phyloP scores from a whole-genome alignment of 2,329 filamentous ascomycete species.

The Chaetomiaceae sp. region DNA sequence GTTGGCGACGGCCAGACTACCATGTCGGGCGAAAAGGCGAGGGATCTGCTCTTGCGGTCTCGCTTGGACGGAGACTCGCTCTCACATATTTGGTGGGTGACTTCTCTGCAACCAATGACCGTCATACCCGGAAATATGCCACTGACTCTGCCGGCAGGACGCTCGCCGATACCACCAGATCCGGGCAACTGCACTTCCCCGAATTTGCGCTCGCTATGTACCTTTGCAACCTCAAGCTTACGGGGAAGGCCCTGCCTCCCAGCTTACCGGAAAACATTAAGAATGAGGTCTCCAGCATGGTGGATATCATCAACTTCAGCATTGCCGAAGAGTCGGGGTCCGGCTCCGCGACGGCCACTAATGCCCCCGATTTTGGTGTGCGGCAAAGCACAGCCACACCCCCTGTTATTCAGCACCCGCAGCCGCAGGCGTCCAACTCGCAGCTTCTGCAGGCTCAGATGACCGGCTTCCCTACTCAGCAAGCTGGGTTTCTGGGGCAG shows the following conservation, averaged over 20 bases:
- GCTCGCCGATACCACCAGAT: slow-evolving; percentile 90
- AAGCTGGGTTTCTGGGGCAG: slow-evolving; percentile 52
- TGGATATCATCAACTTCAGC: slow-evolving; percentile 97
- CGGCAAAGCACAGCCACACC: slow-evolving; percentile 44
- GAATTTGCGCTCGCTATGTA: slow-evolving; percentile 99
- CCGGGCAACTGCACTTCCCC: slow-evolving; percentile 91
- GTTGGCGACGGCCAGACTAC: slow-evolving; percentile 78
- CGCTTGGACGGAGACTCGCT: slow-evolving; percentile 80
- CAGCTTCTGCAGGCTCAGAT: slow-evolving; percentile 60
- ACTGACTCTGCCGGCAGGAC: slow-evolving; percentile 52
- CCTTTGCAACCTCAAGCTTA: slow-evolving; percentile 88
- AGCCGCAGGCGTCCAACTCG: slow-evolving; percentile 67
- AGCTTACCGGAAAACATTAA: slow-evolving; percentile 75
- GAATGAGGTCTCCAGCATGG: slow-evolving; percentile 99
- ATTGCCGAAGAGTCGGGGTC: slow-evolving; percentile 63
- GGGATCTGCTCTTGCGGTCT: slow-evolving; percentile 81
- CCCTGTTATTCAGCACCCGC: slow-evolving; percentile 59
- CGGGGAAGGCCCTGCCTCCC: slow-evolving; percentile 72
- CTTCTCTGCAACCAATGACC: not conserved
- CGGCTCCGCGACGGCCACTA: slow-evolving; percentile 49
- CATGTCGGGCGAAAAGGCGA: slow-evolving; percentile 86
- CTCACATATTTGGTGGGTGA: slow-evolving; percentile 77
- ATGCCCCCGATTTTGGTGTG: slow-evolving; percentile 62
- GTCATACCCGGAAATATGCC: no score
- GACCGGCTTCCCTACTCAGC: slow-evolving; percentile 59